Base-by-base conservation (phyloP, 345 rosid species). In the Ricinus communis region DNA sequence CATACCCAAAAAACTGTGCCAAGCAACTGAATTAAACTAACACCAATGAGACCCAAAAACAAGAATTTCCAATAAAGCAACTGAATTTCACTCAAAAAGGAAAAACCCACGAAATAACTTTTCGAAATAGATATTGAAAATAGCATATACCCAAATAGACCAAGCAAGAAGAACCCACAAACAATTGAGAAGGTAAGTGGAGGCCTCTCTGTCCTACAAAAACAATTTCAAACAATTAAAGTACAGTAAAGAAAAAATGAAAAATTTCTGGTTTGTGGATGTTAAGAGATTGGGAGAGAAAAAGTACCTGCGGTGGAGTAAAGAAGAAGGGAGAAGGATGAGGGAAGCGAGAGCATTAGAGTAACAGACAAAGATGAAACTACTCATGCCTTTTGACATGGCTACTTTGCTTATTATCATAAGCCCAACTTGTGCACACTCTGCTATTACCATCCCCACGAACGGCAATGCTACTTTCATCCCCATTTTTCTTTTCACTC, bases 301-400 rank as follows among this genome's bases (percentile, higher is more conserved):
- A 28, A 11, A 52, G 45, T 1, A 82, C 86, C 86, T 82, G 82
- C 82, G 84, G 82, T 79, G 70, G 79, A 87, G 68, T 43, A 85
- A 65, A 57, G 90, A 77, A 69, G 69, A 19, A 7, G 88, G 91
- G 46, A 87, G 85, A 67, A 89, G 82, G 70, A 89, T 22, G 60
- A 87, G 80, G 30, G 91, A 75, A 61, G 91, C 89, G 21, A 89
- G 77, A 46, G 87, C 76, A 66, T 87, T 87, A 47, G 91, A 87
- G 84, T 87, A 87, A n/a, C 74, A 78, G 66, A 85, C 77, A 54
- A 87, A 80, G 80, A 84, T 56, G 75, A 84, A 64, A 72, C 54
- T 81, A 81, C 80, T 66, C 85, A 87, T 84, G 60, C 94, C 90
- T 13, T 76, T 46, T 43, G 90, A 80, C 87, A 89, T 85, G 81